These are phyloP conservation scores for Penicillium concentricum DNA, from an alignment of 2,329 filamentous ascomycete genomes.

Conservation along the genomic window DNA sequence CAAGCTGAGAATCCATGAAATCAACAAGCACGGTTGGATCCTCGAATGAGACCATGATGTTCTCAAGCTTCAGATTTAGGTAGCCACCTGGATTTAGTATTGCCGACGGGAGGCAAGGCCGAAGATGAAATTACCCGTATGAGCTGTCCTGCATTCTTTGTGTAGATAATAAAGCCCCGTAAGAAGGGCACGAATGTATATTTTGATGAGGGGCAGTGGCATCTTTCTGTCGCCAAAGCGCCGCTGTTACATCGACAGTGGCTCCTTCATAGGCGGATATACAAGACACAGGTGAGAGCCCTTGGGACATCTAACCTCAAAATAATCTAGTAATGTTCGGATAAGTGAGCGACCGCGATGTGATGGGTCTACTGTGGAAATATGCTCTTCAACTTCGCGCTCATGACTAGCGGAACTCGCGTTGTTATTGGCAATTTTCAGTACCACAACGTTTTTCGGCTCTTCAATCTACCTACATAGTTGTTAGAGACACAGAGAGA, in stretches of 20 bases:
- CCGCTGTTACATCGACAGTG: slow-evolving; percentile 36
- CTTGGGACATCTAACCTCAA: slow-evolving; percentile 31
- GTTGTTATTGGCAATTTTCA: slow-evolving; percentile 33
- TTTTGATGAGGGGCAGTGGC: slow-evolving; percentile 36
- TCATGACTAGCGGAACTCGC: slow-evolving; percentile 25
- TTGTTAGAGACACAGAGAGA: slow-evolving; percentile 21
- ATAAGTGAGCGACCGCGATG: slow-evolving; percentile 37
- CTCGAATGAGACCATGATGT: slow-evolving; percentile 42
- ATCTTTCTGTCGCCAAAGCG: slow-evolving; percentile 33
- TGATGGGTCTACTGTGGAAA: slow-evolving; percentile 32
- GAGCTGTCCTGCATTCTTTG: slow-evolving; percentile 40
- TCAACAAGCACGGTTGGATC: slow-evolving; percentile 32
- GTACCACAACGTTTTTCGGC: slow-evolving; percentile 26
- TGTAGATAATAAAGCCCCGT: slow-evolving; percentile 47
- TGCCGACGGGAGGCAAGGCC: slow-evolving; percentile 7
- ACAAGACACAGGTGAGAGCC: slow-evolving; percentile 40
- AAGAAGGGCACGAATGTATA: slow-evolving; percentile 40
- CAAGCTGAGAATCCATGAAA: slow-evolving; percentile 33
- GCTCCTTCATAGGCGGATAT: slow-evolving; percentile 41
- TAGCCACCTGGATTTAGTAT: slow-evolving; percentile 14
- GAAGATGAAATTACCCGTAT: slow-evolving; percentile 38
- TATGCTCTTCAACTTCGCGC: slow-evolving; percentile 35
- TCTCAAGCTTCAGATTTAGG: slow-evolving; percentile 46
- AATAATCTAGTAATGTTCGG: slow-evolving; percentile 36
- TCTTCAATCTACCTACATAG: slow-evolving; percentile 25